These are phyloP conservation scores for Euclidium syriacum DNA, from an alignment of 345 rosid species.

Conservation along the genomic window DNA sequence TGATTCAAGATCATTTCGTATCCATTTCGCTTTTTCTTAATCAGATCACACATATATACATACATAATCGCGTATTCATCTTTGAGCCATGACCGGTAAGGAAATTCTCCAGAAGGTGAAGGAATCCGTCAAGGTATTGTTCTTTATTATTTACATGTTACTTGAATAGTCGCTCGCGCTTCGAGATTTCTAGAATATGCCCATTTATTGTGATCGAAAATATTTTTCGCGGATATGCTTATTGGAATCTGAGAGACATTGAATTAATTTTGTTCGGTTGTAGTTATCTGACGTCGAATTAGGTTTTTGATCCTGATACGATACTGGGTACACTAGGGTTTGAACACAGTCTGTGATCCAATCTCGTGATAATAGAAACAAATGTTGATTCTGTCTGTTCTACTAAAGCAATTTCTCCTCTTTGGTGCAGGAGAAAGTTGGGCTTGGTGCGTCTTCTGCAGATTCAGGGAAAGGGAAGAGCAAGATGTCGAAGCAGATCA, in stretches of 20 bases:
- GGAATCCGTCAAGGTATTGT: constrained; percentile 32
- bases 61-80: not conserved
- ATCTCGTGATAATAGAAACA: not conserved
- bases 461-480: constrained; percentile 94
- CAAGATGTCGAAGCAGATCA: constrained; percentile 66
- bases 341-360: not conserved
- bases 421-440: constrained; percentile 58
- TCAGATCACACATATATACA: not conserved
- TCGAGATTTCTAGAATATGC: not conserved
- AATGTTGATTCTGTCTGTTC: not conserved
- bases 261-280: not conserved
- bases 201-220: not conserved
- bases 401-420: not conserved
- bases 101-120: constrained; percentile 79
- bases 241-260: not conserved
- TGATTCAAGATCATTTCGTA: not conserved
- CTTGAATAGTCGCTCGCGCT: not conserved
- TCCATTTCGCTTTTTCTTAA: not conserved
- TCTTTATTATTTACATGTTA: not conserved
- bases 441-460: constrained; percentile 51
- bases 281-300: not conserved
- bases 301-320: not conserved
- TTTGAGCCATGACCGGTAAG: constrained; percentile 51
- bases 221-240: not conserved
- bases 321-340: not conserved